Conservation (phyloP, 2,329 filamentous ascomycete species). For the Pseudocercospora cruenta region DNA sequence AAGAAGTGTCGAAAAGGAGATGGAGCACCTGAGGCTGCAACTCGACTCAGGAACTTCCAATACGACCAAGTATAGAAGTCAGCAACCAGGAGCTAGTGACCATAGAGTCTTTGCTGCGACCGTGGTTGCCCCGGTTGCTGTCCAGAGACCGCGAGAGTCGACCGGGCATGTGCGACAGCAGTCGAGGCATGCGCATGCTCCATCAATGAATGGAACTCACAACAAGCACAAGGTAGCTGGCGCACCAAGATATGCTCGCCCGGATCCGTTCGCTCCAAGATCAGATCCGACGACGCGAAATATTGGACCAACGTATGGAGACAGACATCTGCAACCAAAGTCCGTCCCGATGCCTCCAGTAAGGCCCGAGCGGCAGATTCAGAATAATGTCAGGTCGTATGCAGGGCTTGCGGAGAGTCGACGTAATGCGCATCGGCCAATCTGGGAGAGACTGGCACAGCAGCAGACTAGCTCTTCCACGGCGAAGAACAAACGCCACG, state of each 20-base stretch:
- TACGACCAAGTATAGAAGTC: not conserved
- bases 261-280: slow-evolving; percentile 16
- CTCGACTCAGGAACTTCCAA: not conserved
- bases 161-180: not conserved
- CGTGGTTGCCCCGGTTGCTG: not conserved
- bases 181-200: not conserved
- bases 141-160: not conserved
- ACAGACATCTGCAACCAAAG: not conserved
- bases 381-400: not conserved
- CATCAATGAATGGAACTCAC: not conserved
- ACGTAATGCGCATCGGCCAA: not conserved
- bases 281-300: slow-evolving; percentile 11
- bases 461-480: not conserved
- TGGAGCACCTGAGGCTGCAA: not conserved
- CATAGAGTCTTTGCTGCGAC: not conserved
- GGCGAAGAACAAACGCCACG: not conserved
- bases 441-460: not conserved
- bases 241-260: slow-evolving; percentile 9
- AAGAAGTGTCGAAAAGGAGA: not conserved
- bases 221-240: not conserved
- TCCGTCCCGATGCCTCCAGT: not conserved
- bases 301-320: not conserved
- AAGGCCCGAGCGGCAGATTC: not conserved
- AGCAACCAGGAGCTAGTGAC: not conserved
- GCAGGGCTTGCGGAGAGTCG: not conserved